phyloP scores from a whole-genome alignment of 2,329 filamentous ascomycete genomes.

The Plenodomus biglobosus region DNA sequence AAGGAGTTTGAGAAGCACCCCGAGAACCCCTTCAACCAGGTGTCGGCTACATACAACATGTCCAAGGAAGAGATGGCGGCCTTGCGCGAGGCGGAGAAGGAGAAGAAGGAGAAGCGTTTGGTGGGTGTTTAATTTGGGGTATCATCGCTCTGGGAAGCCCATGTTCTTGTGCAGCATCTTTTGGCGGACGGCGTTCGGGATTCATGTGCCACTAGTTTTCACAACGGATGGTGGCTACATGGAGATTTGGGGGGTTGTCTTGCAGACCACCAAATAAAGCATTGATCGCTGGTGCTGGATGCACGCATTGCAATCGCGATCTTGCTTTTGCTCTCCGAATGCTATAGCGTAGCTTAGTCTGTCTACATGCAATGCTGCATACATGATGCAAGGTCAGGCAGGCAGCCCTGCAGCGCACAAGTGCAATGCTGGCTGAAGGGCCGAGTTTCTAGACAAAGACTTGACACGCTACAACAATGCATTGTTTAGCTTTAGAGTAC shows the following conservation, averaged over 20 bases:
- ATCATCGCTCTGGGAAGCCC: not conserved
- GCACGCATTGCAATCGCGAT: not conserved
- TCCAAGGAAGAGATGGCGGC: slow-evolving; percentile 73
- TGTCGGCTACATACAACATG: slow-evolving; percentile 73
- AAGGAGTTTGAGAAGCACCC: slow-evolving; percentile 95
- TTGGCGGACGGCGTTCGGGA: slow-evolving; percentile 14
- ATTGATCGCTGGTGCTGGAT: not conserved
- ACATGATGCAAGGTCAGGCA: not conserved
- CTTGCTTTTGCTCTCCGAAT: not conserved
- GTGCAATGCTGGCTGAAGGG: not conserved
- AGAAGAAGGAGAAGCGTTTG: slow-evolving; percentile 73
- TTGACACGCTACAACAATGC: not conserved
- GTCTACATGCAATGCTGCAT: not conserved
- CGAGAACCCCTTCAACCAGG: slow-evolving; percentile 95
- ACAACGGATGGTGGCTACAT: not conserved
- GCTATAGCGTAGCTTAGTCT: not conserved
- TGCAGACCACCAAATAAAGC: not conserved
- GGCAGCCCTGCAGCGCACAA: not conserved
- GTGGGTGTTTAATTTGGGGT: slow-evolving; percentile 25
- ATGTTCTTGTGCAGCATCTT: not conserved
- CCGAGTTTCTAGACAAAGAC: not conserved
- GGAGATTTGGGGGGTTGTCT: not conserved
- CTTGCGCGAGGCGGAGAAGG: slow-evolving; percentile 66
- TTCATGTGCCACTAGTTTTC: slow-evolving; percentile 12
- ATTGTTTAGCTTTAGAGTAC: not conserved